phyloP scores from a whole-genome alignment of 306 rosid species.

The Citrullus mucosospermus region DNA sequence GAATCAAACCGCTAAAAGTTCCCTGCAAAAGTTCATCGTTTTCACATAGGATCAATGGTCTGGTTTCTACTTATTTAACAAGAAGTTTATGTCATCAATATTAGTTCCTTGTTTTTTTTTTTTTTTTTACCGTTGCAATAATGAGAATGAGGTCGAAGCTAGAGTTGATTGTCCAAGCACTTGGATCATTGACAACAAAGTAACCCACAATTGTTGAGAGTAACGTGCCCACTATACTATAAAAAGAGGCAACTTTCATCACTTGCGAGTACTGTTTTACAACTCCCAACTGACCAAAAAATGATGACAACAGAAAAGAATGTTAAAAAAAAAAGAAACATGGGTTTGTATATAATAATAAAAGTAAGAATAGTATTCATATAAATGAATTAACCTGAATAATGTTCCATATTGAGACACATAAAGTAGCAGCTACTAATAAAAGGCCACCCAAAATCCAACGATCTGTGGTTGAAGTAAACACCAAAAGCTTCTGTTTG shows the following conservation, averaged over 20 bases:
- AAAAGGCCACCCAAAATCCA: constrained; percentile 71
- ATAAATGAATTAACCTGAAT: constrained; percentile 19
- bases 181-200: constrained; percentile 9
- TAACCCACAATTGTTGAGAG: constrained; percentile 17
- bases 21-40: constrained; percentile 10
- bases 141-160: constrained; percentile 28
- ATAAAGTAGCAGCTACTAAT: constrained; percentile 45
- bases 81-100: background rate
- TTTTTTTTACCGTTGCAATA: constrained; percentile 16
- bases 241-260: constrained; percentile 30
- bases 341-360: no score
- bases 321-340: background rate
- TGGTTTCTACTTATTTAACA: background rate
- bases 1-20: constrained; percentile 19
- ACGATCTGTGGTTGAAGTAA: constrained; percentile 48
- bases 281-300: constrained; percentile 28
- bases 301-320: background rate
- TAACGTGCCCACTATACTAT: constrained; percentile 27
- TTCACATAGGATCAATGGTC: background rate
- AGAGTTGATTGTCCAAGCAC: constrained; percentile 21
- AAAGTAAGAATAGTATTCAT: background rate
- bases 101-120: no score
- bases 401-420: constrained; percentile 41
- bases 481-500: constrained; percentile 26
- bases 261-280: constrained; percentile 27